A percentile compares a stretch with the other conserved stretches of the same genome.
phyloP scores from a whole-genome alignment of 305 asterid species.

The Lippia alba region DNA sequence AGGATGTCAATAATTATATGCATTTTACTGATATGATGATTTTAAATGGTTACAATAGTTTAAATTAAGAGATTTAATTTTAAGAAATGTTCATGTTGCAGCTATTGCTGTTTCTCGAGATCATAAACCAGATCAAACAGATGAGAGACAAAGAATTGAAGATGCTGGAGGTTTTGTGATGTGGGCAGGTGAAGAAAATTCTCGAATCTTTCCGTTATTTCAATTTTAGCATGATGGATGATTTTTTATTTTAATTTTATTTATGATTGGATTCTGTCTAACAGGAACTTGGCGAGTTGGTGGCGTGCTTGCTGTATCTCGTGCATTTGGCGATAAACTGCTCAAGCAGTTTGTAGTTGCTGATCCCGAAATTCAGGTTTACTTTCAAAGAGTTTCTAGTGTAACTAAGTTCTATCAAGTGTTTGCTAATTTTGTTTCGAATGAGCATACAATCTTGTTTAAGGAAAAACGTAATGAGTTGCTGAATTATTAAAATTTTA shows the following conservation, averaged over 20 bases:
- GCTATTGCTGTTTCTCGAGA: slow-evolving; percentile 89
- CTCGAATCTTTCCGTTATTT: no score
- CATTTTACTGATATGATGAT: background rate
- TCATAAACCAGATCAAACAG: slow-evolving; percentile 86
- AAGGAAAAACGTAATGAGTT: no score
- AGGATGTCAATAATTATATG: background rate
- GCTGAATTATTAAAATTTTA: no score
- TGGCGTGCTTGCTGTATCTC: slow-evolving; percentile 86
- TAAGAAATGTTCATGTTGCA: slow-evolving; percentile 36
- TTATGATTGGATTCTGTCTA: background rate
- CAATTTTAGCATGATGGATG: no score
- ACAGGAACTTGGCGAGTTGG: slow-evolving; percentile 93
- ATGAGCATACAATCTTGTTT: background rate
- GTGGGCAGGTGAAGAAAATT: slow-evolving; percentile 73
- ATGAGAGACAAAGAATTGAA: slow-evolving; percentile 84
- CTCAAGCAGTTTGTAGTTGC: slow-evolving; percentile 83
- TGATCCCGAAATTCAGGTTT: slow-evolving; percentile 84
- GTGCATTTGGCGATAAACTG: slow-evolving; percentile 83
- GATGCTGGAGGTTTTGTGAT: slow-evolving; percentile 90
- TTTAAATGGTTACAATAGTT: no score
- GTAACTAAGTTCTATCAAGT: background rate
- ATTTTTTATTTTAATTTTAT: background rate
- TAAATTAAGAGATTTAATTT: background rate
- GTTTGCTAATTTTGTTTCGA: no score
- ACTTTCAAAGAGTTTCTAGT: background rate